phyloP scores from a whole-genome alignment of 176 grass and related monocot genomes.

The Aegilops longissima region DNA sequence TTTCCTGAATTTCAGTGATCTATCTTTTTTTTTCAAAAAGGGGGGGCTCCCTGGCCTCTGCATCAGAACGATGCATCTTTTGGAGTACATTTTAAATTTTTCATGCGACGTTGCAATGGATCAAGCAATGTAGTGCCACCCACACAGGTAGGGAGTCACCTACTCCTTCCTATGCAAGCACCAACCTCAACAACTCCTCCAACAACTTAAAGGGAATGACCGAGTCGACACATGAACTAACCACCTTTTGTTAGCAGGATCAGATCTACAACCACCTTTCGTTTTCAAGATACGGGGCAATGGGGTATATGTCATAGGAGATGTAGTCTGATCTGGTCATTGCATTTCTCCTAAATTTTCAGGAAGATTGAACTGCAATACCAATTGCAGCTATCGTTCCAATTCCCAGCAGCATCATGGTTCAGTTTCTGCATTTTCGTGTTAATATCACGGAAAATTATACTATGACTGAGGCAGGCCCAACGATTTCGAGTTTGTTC shows the following conservation, averaged over 20 bases:
- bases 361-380: neutral
- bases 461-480: neutral
- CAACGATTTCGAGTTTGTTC: neutral
- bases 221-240: neutral
- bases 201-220: neutral
- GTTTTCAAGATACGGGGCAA: neutral
- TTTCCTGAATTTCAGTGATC: neutral
- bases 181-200: constrained; percentile 15
- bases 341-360: neutral
- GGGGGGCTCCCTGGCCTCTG: too few species aligned
- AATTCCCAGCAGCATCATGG: neutral
- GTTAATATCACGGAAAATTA: neutral
- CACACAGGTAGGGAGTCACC: neutral
- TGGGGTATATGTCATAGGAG: neutral
- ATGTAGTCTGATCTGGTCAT: neutral
- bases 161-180: neutral
- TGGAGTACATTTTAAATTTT: too few species aligned
- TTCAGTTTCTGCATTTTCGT: neutral
- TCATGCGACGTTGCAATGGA: neutral
- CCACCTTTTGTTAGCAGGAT: neutral
- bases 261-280: neutral
- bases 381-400: neutral
- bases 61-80: too few species aligned
- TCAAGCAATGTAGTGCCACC: neutral
- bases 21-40: too few species aligned